These are phyloP conservation scores for Albophoma yamanashiensis DNA, from an alignment of 2,329 filamentous ascomycete species.

Conservation along the genomic window DNA sequence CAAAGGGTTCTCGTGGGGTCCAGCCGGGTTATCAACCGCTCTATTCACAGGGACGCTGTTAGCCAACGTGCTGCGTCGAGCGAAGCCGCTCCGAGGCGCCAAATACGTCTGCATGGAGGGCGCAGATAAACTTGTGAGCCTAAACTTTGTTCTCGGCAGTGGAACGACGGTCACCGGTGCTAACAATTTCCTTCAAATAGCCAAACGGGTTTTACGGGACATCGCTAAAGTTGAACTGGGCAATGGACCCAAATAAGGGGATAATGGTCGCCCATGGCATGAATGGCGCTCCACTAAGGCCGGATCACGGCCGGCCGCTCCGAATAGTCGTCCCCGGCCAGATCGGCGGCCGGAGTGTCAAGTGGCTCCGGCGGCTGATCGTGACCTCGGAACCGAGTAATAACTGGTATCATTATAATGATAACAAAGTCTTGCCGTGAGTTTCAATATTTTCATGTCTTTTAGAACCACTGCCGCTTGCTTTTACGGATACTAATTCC, in stretches of 20 bases:
- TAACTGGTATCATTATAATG: slow-evolving; percentile 94
- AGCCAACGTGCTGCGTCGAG: slow-evolving; percentile 56
- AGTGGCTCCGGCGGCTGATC: slow-evolving; percentile 79
- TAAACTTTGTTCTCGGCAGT: too few relatives aligned
- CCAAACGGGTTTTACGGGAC: slow-evolving; percentile 88
- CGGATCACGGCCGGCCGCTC: slow-evolving; percentile 80
- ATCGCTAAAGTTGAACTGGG: slow-evolving; percentile 81
- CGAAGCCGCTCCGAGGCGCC: slow-evolving; percentile 58
- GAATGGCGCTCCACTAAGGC: slow-evolving; percentile 62
- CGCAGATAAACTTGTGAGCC: slow-evolving; percentile 55
- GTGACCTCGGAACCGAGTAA: slow-evolving; percentile 71
- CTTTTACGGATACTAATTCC: too few relatives aligned
- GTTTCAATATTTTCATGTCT: too few relatives aligned
- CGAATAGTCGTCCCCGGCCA: slow-evolving; percentile 79
- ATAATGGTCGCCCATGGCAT: slow-evolving; percentile 84
- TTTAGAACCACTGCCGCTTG: too few relatives aligned
- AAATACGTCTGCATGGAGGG: slow-evolving; percentile 87
- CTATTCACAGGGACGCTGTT: slow-evolving; percentile 79
- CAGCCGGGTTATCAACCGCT: slow-evolving; percentile 77
- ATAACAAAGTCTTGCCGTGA: slow-evolving; percentile 72
- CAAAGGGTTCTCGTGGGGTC: slow-evolving; percentile 90
- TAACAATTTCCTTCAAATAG: too few relatives aligned
- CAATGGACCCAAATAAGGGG: slow-evolving; percentile 68
- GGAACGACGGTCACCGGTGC: too few relatives aligned
- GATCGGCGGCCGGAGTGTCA: slow-evolving; percentile 85